These are phyloP conservation scores for Phialemonium atrogriseum DNA, from an alignment of 2,329 filamentous ascomycete species.

Conservation along the genomic window DNA sequence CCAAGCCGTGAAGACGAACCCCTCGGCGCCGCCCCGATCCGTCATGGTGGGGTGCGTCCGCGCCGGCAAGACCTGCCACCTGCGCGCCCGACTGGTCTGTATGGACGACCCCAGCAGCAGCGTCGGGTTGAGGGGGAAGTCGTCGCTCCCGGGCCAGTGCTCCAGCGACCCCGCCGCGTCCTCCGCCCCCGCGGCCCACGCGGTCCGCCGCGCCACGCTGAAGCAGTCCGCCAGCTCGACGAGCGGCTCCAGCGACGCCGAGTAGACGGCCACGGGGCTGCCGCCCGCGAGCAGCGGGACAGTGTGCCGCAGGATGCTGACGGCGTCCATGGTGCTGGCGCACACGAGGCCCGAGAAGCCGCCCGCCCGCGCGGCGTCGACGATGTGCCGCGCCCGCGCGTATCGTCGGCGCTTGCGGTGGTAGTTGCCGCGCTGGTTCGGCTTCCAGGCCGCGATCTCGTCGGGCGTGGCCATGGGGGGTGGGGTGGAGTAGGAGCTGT, in stretches of 20 bases:
- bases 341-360: slow-evolving; percentile 78
- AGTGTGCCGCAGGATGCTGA: slow-evolving; percentile 63
- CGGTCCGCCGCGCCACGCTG: slow-evolving; percentile 67
- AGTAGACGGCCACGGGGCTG: slow-evolving; percentile 79
- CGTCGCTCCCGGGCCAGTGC: slow-evolving; percentile 51
- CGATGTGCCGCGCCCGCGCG: slow-evolving; percentile 61
- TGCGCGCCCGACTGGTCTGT: slow-evolving; percentile 69
- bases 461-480: slow-evolving; percentile 52
- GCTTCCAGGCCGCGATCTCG: slow-evolving; percentile 63
- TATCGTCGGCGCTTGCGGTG: slow-evolving; percentile 83
- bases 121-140: slow-evolving; percentile 84
- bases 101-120: slow-evolving; percentile 70
- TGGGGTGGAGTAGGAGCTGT: slow-evolving; percentile 62
- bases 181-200: slow-evolving; percentile 49
- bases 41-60: slow-evolving; percentile 95
- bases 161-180: slow-evolving; percentile 42
- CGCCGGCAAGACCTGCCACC: slow-evolving; percentile 87
- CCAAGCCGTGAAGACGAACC: slow-evolving; percentile 80
- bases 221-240: slow-evolving; percentile 75
- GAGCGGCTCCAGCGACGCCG: slow-evolving; percentile 70
- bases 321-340: slow-evolving; percentile 73
- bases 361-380: slow-evolving; percentile 66
- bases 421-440: slow-evolving; percentile 74
- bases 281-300: slow-evolving; percentile 78
- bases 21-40: slow-evolving; percentile 75